Base-by-base conservation (phyloP, 2,329 filamentous ascomycete genomes). In the Davidsoniella australis region DNA sequence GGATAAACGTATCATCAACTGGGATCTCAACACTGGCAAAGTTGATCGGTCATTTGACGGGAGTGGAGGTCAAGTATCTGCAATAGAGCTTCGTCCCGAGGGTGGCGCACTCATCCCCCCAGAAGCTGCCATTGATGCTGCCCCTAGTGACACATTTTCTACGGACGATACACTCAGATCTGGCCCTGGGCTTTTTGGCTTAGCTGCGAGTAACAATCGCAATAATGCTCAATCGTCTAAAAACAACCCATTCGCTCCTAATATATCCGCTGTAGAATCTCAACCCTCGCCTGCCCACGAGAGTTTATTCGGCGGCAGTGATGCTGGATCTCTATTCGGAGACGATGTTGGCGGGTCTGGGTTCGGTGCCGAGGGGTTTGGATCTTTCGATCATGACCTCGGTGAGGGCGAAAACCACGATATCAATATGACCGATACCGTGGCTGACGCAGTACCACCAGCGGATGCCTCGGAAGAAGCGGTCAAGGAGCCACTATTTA, bases 1-100 rank as follows among this genome's bases (percentile, higher is more conserved):
- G 91, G 91, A 98, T 63, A 96, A 94, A 66, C 83, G 76, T 16
- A 80, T 96, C 1, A 75, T 87, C 48, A 88, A 96, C 61, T 98
- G 91, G 91, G 91, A 96, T 62, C 64, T 98, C 23, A 86, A 96
- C 58, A 91, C 78, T 1, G 91, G 91, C 0, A 72, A 82, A 57
- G 71, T 82, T 5, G 80, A 78, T 55, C 76, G 88, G 9, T 73
- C 74, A 4, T 98, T 91, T 58, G 78, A 81, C 43, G 81, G 82
- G 2, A 85, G 73, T 48, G 84, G 80, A 12, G 72, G 83, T 5
- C 91, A 98, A 60, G 87, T 96, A 52, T 91, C 85, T 2, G 78
- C 85, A 2, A 79, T 98, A 39, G 88, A 96, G 63, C 74, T 86
- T 51, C 75, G 91, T 2, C 89, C 91, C 2, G 71, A 82, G 48